Conservation (phyloP, 2,329 filamentous ascomycete species). For the Fusarium tupiense region DNA sequence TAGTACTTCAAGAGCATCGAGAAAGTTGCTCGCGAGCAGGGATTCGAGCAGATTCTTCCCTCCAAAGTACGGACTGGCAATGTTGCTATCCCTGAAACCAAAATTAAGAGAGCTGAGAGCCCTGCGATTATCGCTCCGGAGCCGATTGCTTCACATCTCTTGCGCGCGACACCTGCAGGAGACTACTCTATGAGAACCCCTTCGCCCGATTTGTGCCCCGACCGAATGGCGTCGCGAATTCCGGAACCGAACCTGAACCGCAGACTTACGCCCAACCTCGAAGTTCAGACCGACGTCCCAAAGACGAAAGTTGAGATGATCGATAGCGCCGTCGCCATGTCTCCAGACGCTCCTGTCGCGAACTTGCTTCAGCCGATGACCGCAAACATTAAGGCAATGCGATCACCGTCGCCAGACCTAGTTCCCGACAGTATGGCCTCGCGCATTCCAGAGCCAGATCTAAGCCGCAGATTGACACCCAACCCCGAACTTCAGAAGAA, state of each 20-base stretch:
- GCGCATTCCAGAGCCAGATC: constrained; percentile 61
- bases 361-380: constrained; percentile 63
- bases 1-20: constrained; percentile 79
- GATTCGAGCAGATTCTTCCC: constrained; percentile 67
- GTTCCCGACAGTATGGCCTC: constrained; percentile 71
- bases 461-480: constrained; percentile 58
- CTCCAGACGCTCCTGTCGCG: constrained; percentile 64
- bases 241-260: constrained; percentile 57
- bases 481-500: constrained; percentile 57
- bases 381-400: constrained; percentile 62
- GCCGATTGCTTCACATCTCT: constrained; percentile 64
- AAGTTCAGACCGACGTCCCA: constrained; percentile 62
- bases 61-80: constrained; percentile 65
- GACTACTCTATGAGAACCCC: constrained; percentile 65
- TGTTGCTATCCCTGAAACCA: constrained; percentile 50
- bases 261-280: constrained; percentile 58
- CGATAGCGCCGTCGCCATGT: constrained; percentile 58
- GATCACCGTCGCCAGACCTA: constrained; percentile 67
- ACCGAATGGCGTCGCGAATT: constrained; percentile 69
- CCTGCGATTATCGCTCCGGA: constrained; percentile 63
- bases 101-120: constrained; percentile 56
- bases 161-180: constrained; percentile 64
- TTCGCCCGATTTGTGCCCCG: constrained; percentile 69
- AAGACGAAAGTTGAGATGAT: constrained; percentile 56
- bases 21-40: constrained; percentile 66